phyloP scores from a whole-genome alignment of 176 grass and related monocot species.

The Oropetium thomaeum region DNA sequence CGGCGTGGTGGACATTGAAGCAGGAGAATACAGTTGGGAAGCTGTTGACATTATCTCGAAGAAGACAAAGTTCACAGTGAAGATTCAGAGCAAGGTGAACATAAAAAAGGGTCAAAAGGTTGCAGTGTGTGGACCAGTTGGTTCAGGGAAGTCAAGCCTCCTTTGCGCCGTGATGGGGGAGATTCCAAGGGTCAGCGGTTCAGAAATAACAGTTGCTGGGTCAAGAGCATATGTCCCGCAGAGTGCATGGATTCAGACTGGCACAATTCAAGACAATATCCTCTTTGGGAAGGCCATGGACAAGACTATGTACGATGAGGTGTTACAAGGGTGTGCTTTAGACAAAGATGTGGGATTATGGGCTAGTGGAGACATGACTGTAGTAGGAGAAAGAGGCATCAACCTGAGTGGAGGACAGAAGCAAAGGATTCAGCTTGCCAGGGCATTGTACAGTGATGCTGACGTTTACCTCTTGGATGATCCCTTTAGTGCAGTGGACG shows the following conservation, averaged over 20 bases:
- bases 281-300: conserved; percentile 80
- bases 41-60: conserved; percentile 41
- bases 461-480: conserved; percentile 86
- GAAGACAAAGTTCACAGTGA: conserved; percentile 52
- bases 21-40: conserved; percentile 65
- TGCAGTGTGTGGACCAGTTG: conserved; percentile 69
- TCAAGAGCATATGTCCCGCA: conserved; percentile 72
- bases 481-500: conserved; percentile 93
- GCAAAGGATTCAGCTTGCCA: conserved; percentile 89
- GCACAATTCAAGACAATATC: conserved; percentile 73
- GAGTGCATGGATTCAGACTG: conserved; percentile 78
- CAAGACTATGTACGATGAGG: conserved; percentile 58
- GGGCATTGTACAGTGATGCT: conserved; percentile 70
- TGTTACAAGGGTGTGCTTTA: conserved; percentile 72
- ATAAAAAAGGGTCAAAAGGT: conserved; percentile 64
- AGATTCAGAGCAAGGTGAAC: conserved; percentile 56
- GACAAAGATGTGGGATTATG: conserved; percentile 71
- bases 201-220: conserved; percentile 36
- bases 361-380: conserved; percentile 67
- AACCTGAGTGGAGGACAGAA: conserved; percentile 98
- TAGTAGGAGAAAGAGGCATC: conserved; percentile 74
- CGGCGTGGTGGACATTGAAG: conserved; percentile 52
- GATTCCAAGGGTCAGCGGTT: conserved; percentile 59
- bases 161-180: conserved; percentile 75
- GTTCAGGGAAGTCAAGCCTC: conserved; percentile 89